Base-by-base conservation (phyloP, 2,329 filamentous ascomycete genomes). In the Colletotrichum tamarilloi region DNA sequence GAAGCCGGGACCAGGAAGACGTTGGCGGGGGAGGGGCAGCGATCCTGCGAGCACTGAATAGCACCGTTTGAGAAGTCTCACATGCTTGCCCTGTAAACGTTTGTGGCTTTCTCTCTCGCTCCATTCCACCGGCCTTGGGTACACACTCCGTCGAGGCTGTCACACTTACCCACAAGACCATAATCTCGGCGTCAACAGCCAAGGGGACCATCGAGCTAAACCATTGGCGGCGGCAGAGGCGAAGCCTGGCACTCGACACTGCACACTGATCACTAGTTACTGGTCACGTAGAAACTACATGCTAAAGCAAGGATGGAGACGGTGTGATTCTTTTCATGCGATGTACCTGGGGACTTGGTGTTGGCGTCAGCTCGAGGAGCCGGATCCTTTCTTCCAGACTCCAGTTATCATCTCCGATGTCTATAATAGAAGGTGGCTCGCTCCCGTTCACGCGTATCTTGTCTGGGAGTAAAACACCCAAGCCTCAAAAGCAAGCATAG, bases 31-130 rank as follows among this genome's bases (percentile, higher is more conserved):
- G 30, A 53, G 62, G 55, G 22, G 52, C 28, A 19, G 9, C 19
- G 16, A 59, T 60, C 30, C 19, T 55, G 22, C 38, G 38, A 52
- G 42, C 30, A 55, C 16, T 49, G 56, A 8, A 19, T 19, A 42
- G 38, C 42, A 49, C 56, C 64, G 35, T 68, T 68, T 68, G 64
- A 30, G 26, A 35, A 57, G 55, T 62, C 68, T 71, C 63, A 71
- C 68, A 62, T 71, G 63, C 63, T 62, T 67, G 63, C 68, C 63
- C 60, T 56, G 57, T 26, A n/a, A 26, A 30, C 38, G 28, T 42
- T 60, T 30, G 19, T 26, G 19, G 28, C 53, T 59, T 57, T 35
- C 38, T 19, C 38, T 42, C 38, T 42, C 38, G 38, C 38, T 42
- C 38, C 38, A 32, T 57, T 62, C 30, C 57, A 62, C 11, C 12